Percentiles rank a stretch among this genome's conserved stretches.
These are phyloP conservation scores for Podaxis sp. DNA, from an alignment of 768 basidiomycete species.

Conservation along the genomic window DNA sequence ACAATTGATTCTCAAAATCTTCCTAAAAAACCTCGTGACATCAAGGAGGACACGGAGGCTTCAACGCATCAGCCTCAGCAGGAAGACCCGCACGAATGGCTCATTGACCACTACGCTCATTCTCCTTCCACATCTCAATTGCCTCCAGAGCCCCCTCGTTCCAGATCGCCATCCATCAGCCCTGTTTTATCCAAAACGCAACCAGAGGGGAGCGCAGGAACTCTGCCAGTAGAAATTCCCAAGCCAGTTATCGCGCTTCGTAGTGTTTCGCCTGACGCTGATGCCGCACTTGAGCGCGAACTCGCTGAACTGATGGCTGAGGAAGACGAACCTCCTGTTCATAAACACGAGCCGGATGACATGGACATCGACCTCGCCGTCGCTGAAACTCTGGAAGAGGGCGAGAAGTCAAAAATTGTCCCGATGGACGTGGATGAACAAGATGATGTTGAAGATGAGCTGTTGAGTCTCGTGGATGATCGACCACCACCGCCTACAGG, in stretches of 20 bases:
- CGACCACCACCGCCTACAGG: conserved; percentile 24
- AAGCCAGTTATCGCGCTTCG: conserved; percentile 19
- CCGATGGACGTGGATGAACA: conserved; percentile 28
- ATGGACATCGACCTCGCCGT: conserved; percentile 49
- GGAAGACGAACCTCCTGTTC: conserved; percentile 24
- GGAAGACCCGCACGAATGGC: conserved; percentile 62
- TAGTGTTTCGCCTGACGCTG: conserved; percentile 31
- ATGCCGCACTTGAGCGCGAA: conserved; percentile 45
- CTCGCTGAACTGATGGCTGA: conserved; percentile 39
- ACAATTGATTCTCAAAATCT: background rate
- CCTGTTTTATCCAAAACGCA: conserved; percentile 21
- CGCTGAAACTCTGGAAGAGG: conserved; percentile 36
- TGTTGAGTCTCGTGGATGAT: conserved; percentile 70
- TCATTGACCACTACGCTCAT: conserved; percentile 53
- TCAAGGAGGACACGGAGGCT: background rate
- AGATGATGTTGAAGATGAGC: conserved; percentile 61
- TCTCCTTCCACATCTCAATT: conserved; percentile 31
- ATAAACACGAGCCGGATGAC: conserved; percentile 37
- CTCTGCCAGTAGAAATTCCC: conserved; percentile 6
- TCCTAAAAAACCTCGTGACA: background rate
- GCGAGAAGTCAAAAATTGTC: conserved; percentile 17
- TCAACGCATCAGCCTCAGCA: conserved; percentile 29
- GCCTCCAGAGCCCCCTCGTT: conserved; percentile 28
- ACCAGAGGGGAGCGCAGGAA: conserved; percentile 8
- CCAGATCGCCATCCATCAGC: conserved; percentile 27